phyloP scores from a whole-genome alignment of 108 stramenopile genomes.

The Nitzschia sp. region DNA sequence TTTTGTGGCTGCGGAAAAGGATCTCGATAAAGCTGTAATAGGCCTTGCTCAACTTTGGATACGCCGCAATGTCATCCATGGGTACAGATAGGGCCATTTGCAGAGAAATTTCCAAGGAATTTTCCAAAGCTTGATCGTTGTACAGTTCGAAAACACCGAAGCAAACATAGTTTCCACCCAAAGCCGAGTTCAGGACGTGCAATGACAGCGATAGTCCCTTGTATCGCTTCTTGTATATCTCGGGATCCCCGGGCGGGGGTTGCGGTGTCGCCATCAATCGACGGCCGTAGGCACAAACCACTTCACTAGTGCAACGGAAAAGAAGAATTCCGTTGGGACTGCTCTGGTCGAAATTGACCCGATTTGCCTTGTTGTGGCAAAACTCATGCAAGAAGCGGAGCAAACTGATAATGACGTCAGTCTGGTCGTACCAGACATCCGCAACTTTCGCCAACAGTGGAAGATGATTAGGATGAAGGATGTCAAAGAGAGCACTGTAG shows the following conservation, averaged over 20 bases:
- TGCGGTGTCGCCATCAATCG: conserved; percentile 61
- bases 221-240: conserved; percentile 92
- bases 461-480: conserved; percentile 88
- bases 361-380: conserved; percentile 96
- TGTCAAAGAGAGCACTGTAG: conserved; percentile 92
- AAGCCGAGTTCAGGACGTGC: conserved; percentile 89
- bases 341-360: conserved; percentile 97
- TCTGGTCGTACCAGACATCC: conserved; percentile 93
- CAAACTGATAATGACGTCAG: conserved; percentile 91
- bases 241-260: conserved; percentile 52
- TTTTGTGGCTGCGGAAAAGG: conserved; percentile 92
- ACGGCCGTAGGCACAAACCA: conserved; percentile 90
- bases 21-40: conserved; percentile 95
- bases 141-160: conserved; percentile 98
- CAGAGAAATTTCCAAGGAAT: conserved; percentile 87
- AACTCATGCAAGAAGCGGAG: conserved; percentile 96
- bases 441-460: conserved; percentile 87
- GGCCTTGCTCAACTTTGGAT: conserved; percentile 95
- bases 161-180: conserved; percentile 96
- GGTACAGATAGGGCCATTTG: conserved; percentile 90
- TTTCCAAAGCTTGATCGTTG: conserved; percentile 92
- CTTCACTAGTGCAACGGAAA: conserved; percentile 92
- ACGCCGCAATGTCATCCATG: conserved; percentile 88
- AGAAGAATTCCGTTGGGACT: conserved; percentile 97
- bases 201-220: conserved; percentile 90